Conservation (phyloP, 2,329 filamentous ascomycete genomes). For the Trichoderma guizhouense region DNA sequence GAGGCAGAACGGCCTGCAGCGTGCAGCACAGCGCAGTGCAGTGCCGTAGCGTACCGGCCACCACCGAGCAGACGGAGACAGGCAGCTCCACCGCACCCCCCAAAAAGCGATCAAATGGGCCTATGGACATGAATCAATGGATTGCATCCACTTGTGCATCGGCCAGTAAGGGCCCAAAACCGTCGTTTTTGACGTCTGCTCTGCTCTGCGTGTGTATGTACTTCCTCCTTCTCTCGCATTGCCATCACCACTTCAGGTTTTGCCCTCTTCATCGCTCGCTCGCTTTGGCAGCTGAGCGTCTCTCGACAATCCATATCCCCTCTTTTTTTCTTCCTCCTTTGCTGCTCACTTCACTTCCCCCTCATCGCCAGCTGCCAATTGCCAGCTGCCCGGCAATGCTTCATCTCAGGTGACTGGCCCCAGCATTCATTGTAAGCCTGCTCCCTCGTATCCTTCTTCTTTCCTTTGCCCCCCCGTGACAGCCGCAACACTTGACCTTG, state of each 20-base stretch:
- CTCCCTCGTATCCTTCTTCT: constrained; percentile 21
- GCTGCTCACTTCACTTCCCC: constrained; percentile 18
- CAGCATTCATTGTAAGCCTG: constrained; percentile 26
- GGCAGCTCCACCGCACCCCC: neutral
- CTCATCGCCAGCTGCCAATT: constrained; percentile 25
- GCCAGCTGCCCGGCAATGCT: constrained; percentile 36
- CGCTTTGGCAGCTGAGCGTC: constrained; percentile 1
- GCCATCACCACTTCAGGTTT: neutral
- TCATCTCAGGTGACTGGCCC: constrained; percentile 35
- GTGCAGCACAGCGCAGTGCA: neutral
- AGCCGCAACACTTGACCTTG: constrained; percentile 6
- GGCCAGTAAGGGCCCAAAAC: neutral
- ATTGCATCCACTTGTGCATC: neutral
- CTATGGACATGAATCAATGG: neutral
- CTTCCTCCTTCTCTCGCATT: neutral
- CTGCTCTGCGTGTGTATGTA: neutral
- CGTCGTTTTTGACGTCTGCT: neutral
- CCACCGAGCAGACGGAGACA: neutral
- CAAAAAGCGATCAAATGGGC: neutral
- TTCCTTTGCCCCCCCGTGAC: constrained; percentile 15
- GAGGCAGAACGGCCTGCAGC: neutral
- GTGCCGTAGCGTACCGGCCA: constrained; percentile 5
- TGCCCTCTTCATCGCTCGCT: neutral
- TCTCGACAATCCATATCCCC: constrained; percentile 23
- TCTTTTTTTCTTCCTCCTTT: constrained; percentile 22